Base-by-base conservation (phyloP, 768 basidiomycete species). In the Xerocomellus intermedius region DNA sequence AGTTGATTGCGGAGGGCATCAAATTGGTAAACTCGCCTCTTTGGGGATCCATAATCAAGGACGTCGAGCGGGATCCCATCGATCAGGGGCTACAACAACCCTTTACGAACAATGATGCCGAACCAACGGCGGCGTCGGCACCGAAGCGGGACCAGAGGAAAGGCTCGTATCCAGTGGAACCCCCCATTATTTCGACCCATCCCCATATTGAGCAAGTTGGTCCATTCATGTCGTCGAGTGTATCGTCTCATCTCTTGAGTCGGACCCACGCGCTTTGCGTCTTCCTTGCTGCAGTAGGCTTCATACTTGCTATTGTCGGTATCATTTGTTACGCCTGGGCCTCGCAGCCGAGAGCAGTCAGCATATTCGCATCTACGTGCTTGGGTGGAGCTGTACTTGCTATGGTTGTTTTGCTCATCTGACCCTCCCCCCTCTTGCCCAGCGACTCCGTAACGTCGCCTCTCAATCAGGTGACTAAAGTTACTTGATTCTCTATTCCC, bases 201-300 rank as follows among this genome's bases (percentile, higher is more conserved):
- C 82, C 83, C 6, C 81, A 79, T 51, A 58, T 85, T 10, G 80
- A 80, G 45, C 77, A 77, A 56, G 77, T 82, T 22, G 81, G 81
- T 9, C 76, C 73, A 5, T 80, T 82, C 65, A 66, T 64, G 59
- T 30, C 62, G 22, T 30, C 62, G 22, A 73, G 22, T 71, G 79
- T 48, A 73, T 73, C 69, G 12, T 64, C 62, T 8, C 76, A 80
- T 56, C 67, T 85, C 26, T 73, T 85, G 35, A 75, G 74, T 48
- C 74, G 78, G n/a, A 77, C 75, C 33, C 82, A 84, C 52, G 55
- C 72, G 26, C 66, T 84, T 5, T 82, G 80, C 57, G 77, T 84
- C 50, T 56, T 68, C 52, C 63, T 81, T 8, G 71, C 83, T 12
- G 68, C 72, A 8, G 37, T 73, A 32, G 83, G 83, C 19, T 85